phyloP scores from a whole-genome alignment of 2,329 filamentous ascomycete species.

The Endothia cerciana region DNA sequence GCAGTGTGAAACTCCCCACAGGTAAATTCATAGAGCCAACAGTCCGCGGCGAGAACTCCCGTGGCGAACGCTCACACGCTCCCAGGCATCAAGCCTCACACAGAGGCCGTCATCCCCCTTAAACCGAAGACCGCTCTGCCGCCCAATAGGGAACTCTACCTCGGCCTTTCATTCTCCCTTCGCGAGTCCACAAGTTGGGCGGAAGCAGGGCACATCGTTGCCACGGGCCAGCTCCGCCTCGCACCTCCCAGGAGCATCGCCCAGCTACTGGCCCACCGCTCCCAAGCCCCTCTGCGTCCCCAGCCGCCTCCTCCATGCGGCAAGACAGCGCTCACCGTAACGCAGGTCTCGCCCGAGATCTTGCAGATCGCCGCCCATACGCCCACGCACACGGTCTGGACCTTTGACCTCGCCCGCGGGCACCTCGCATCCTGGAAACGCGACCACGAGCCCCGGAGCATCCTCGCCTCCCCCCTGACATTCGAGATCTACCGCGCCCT shows the following conservation, averaged over 20 bases:
- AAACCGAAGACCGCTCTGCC: slow-evolving; percentile 22
- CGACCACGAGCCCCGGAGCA: slow-evolving; percentile 36
- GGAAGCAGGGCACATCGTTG: slow-evolving; percentile 53
- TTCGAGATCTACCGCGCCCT: slow-evolving; percentile 66
- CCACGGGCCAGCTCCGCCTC: slow-evolving; percentile 53
- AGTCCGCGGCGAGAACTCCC: not conserved
- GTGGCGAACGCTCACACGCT: slow-evolving; percentile 15
- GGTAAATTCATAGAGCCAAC: slow-evolving; percentile 33
- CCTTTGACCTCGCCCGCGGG: slow-evolving; percentile 49
- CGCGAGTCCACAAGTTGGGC: slow-evolving; percentile 54
- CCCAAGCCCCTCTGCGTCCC: not conserved
- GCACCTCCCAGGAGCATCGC: slow-evolving; percentile 27
- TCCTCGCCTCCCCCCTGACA: slow-evolving; percentile 49
- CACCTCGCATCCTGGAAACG: slow-evolving; percentile 48
- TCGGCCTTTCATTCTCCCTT: slow-evolving; percentile 53
- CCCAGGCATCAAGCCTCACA: slow-evolving; percentile 49
- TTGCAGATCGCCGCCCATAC: slow-evolving; percentile 41
- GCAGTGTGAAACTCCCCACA: slow-evolving; percentile 46
- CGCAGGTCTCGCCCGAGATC: not conserved
- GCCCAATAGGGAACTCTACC: slow-evolving; percentile 44
- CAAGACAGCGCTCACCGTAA: slow-evolving; percentile 9
- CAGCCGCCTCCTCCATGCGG: slow-evolving; percentile 25
- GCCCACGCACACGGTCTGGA: slow-evolving; percentile 44
- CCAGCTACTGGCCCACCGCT: not conserved
- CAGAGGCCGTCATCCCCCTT: slow-evolving; percentile 41